Base-by-base conservation (phyloP, 805 yeast species). In the Metschnikowia henanensis region DNA sequence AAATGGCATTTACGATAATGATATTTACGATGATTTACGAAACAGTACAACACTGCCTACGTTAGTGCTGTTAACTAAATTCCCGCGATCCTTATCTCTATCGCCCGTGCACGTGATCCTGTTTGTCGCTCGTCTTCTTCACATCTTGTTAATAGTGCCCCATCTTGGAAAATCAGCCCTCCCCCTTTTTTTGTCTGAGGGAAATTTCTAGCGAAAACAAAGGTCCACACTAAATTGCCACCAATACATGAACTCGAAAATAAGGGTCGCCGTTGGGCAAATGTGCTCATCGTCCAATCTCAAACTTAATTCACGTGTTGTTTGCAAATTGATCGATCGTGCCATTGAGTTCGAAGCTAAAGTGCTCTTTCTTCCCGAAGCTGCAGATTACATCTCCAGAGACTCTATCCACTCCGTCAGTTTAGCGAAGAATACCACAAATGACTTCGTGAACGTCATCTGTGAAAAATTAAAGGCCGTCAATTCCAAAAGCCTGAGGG, bases 321-420 rank as follows among this genome's bases (percentile, higher is more conserved):
- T 83, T 0, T 73, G 77, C 10, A 69, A 69, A 23, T 68, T 91
- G 29, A 81, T 92, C 15, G 60, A 66, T n/a, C 64, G 71, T 40
- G 96, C 98, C 0, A 75, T 84, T 0, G 65, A 64, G 2, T 59
- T 72, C 13, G 77, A 83, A 3, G 90, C 85, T 12, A 72, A 76
- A 49, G 80, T 88, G 3, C 69, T 94, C 5, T 89, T 94, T 58
- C 75, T 92, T 35, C 98, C 98, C 2, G 99, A 92, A 61, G 98
- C 98, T 0, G 76, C 94, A 4, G 98, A 92, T 61, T 92, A 89
- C 61, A 74, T 92, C 30, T 83, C 96, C 5, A 72, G 79, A 40
- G 79, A 80, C 57, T 83, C 91, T 1, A 61, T 55, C 1, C 91
- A 88, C 52, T 82, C 95, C 0, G 70, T 73, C 40, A 52, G 67